Percentiles rank a stretch among this genome's conserved stretches.
Conservation (phyloP, 208 protist genomes). For the Trypanosoma congolense region DNA sequence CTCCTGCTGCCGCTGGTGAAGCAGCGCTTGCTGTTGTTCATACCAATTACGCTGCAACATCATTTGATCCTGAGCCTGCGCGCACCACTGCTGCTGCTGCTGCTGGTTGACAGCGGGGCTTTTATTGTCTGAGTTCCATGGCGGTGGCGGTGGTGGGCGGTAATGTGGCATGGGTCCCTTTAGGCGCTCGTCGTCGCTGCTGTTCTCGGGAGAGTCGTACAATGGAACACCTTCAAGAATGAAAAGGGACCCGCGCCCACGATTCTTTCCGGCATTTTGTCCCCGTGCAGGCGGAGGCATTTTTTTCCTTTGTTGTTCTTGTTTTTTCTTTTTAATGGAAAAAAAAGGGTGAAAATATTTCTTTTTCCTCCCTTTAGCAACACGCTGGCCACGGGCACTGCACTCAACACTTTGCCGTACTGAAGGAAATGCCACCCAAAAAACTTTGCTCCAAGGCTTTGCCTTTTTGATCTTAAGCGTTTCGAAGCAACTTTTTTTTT, state of each 20-base stretch:
- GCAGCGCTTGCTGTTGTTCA: not conserved
- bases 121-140: too few relatives aligned
- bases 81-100: not conserved
- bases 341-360: not conserved
- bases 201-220: constrained; percentile 1
- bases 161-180: not conserved
- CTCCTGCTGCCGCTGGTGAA: not conserved
- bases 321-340: too few relatives aligned
- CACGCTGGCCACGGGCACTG: not conserved
- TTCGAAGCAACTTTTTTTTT: too few relatives aligned
- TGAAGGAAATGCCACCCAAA: too few relatives aligned
- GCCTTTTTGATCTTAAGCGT: too few relatives aligned
- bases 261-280: not conserved
- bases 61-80: not conserved
- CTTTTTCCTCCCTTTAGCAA: not conserved
- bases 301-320: not conserved
- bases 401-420: too few relatives aligned
- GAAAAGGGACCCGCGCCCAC: not conserved
- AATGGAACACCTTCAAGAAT: constrained; percentile 3
- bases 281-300: not conserved
- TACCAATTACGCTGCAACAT: not conserved
- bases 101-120: too few relatives aligned
- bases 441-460: too few relatives aligned
- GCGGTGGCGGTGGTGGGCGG: not conserved
- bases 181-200: not conserved